Evolutionary conservation across 768 basidiomycete species (phyloP).

Genomic region (Tricholoma bakamatsutake): DNA sequence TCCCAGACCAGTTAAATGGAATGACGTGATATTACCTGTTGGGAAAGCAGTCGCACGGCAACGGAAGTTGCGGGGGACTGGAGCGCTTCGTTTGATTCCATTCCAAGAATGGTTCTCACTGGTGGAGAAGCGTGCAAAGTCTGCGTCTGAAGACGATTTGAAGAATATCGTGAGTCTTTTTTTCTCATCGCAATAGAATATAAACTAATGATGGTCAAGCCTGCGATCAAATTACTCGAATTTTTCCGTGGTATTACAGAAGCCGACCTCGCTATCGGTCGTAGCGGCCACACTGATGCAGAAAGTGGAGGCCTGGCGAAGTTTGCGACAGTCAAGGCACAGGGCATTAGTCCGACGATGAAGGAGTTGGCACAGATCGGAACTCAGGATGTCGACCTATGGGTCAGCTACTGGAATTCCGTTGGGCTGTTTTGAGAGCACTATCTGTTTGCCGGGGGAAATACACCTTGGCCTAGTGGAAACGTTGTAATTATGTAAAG

Average conservation of each 20-base stretch:
- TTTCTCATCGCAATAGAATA: too few species aligned
- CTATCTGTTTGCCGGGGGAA: too few species aligned
- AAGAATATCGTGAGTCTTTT: too few species aligned
- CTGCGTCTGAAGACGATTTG: too few species aligned
- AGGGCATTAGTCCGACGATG: constrained; percentile 10
- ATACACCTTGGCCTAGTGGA: too few species aligned
- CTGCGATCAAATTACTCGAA: constrained; percentile 28
- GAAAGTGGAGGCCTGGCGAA: constrained; percentile 12
- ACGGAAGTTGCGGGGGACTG: constrained; percentile 24
- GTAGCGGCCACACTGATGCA: neutral
- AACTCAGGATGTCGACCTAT: constrained; percentile 6
- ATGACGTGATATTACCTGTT: constrained; percentile 19
- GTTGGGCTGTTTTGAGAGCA: constrained; percentile 1
- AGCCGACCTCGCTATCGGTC: constrained; percentile 9
- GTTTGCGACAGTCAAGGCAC: constrained; percentile 9
- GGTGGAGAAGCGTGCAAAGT: too few species aligned
- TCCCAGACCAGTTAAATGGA: constrained; percentile 23
- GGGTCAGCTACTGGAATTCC: constrained; percentile 12
- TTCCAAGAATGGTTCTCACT: too few species aligned
- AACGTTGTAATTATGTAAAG: too few species aligned
- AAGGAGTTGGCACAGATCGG: constrained; percentile 2
- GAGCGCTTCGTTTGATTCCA: too few species aligned
- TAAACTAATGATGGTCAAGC: constrained; percentile 12
- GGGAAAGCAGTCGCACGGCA: constrained; percentile 15
- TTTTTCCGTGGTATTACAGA: constrained; percentile 23